These are phyloP conservation scores for Beta lomatogona DNA, from an alignment of 179 eudicot genomes.

Conservation along the genomic window DNA sequence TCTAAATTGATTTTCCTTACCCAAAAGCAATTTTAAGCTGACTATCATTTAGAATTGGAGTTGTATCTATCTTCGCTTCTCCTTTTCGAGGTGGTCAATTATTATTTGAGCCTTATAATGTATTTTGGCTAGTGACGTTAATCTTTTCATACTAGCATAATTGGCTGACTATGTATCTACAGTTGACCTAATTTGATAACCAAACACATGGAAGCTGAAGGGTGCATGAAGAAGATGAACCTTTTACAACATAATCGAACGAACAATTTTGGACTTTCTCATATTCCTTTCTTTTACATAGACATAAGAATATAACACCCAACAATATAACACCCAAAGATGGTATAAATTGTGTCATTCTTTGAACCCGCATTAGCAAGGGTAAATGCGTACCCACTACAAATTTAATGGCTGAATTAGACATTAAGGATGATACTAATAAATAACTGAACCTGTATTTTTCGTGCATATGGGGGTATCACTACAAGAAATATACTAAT, in stretches of 20 bases:
- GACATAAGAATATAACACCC: too few relatives aligned
- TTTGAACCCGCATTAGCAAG: too few relatives aligned
- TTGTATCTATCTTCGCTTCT: not conserved
- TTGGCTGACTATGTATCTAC: not conserved
- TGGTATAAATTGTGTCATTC: too few relatives aligned
- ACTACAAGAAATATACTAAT: too few relatives aligned
- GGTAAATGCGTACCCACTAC: too few relatives aligned
- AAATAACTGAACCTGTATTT: too few relatives aligned
- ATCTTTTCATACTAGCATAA: not conserved
- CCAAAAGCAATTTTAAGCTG: not conserved
- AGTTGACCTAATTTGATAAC: not conserved
- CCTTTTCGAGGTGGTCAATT: not conserved
- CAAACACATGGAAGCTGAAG: not conserved
- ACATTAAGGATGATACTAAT: too few relatives aligned
- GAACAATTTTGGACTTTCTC: too few relatives aligned
- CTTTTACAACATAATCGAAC: not conserved
- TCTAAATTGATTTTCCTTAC: not conserved
- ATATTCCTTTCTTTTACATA: too few relatives aligned
- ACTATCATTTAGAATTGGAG: not conserved
- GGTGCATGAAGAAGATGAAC: not conserved
- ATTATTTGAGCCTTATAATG: not conserved
- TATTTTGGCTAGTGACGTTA: not conserved
- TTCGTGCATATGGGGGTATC: fast-evolving
- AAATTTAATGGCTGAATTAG: too few relatives aligned
- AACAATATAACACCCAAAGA: too few relatives aligned